Conservation (phyloP, 768 basidiomycete genomes). For the Calocybe cyanea region DNA sequence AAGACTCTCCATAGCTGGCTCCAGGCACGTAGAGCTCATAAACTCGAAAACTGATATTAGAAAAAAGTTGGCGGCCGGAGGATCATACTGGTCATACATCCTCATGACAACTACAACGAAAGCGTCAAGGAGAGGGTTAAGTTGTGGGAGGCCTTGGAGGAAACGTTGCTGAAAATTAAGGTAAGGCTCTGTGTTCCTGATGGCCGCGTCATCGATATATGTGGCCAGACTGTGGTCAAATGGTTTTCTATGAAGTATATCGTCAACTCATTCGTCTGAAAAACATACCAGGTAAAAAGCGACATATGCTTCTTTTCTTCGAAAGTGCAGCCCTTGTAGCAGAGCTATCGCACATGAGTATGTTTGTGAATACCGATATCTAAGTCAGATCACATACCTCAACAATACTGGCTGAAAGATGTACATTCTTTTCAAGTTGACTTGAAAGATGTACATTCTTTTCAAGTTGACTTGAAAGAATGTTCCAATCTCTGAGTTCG, state of each 20-base stretch:
- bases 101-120: conserved; percentile 8
- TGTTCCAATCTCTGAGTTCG: conserved; percentile 4
- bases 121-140: conserved; percentile 15
- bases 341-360: conserved; percentile 9
- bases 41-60: conserved; percentile 17
- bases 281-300: conserved; percentile 18
- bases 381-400: conserved; percentile 3
- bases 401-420: conserved; percentile 7
- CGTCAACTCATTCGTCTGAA: too few relatives aligned
- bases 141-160: conserved; percentile 13
- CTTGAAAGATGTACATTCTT: conserved; percentile 6
- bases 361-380: background rate
- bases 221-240: conserved; percentile 14
- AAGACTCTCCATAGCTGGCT: conserved; percentile 10
- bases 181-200: conserved; percentile 7
- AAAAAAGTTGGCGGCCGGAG: conserved; percentile 16
- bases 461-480: conserved; percentile 7
- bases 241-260: background rate
- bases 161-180: conserved; percentile 15
- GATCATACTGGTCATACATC: conserved; percentile 16
- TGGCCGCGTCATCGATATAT: conserved; percentile 18
- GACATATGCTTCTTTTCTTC: conserved; percentile 15
- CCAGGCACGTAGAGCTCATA: conserved; percentile 16
- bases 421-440: too few relatives aligned
- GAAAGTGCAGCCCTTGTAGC: conserved; percentile 15